Conservation (phyloP, 768 basidiomycete genomes). For the Suillus spraguei region DNA sequence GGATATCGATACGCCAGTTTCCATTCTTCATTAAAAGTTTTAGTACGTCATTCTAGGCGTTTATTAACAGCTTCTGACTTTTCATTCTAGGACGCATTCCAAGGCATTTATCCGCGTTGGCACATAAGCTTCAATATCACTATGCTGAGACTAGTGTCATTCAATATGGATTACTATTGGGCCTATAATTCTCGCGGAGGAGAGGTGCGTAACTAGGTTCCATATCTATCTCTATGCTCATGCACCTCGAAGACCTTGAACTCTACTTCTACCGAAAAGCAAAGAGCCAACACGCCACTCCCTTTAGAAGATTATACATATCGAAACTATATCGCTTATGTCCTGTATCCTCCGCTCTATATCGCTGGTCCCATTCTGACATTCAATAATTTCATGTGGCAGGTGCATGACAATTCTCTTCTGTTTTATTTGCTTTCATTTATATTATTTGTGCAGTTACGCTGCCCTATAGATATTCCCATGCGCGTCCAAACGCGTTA, state of each 20-base stretch:
- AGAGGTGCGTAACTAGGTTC: conserved; percentile 41
- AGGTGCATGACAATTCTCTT: conserved; percentile 51
- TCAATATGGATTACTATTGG: conserved; percentile 94
- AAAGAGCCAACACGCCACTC: conserved; percentile 60
- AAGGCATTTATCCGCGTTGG: conserved; percentile 90
- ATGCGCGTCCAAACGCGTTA: conserved; percentile 52
- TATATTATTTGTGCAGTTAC: conserved; percentile 46
- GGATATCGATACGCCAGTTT: conserved; percentile 74
- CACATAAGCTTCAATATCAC: conserved; percentile 94
- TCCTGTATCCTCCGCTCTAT: conserved; percentile 92
- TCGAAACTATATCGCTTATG: conserved; percentile 77
- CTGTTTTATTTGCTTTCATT: conserved; percentile 3
- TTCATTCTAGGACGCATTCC: conserved; percentile 56
- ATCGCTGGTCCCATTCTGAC: conserved; percentile 96
- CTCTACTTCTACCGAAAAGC: conserved; percentile 51
- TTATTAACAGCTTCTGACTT: conserved; percentile 9
- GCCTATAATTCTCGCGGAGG: conserved; percentile 47
- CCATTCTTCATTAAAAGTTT: conserved; percentile 50
- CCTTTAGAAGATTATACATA: conserved; percentile 62
- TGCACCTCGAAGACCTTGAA: conserved; percentile 26
- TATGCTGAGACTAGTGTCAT: conserved; percentile 91
- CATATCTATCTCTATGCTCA: conserved; percentile 9
- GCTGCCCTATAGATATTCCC: conserved; percentile 53
- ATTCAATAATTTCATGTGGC: conserved; percentile 94
- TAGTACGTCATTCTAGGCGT: conserved; percentile 51